phyloP scores from a whole-genome alignment of 2,329 filamentous ascomycete species.

The Pyrenophora graminea region DNA sequence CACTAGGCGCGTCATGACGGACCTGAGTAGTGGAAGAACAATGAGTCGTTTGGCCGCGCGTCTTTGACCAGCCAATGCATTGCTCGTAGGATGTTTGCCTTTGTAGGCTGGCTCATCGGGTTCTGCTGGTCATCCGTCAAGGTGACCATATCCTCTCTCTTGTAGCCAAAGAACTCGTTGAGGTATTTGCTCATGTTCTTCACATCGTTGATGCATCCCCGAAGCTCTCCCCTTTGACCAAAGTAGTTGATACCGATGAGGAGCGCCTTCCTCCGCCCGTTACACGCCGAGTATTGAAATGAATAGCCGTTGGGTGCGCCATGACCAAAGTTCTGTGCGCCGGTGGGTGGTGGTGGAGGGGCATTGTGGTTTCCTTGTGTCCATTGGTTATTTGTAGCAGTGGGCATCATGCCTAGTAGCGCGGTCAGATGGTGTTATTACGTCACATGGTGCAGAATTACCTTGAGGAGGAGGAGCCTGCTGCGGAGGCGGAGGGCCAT shows the following conservation, averaged over 20 bases:
- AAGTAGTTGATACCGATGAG: slow-evolving; percentile 98
- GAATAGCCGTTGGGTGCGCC: slow-evolving; percentile 80
- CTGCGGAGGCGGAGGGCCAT: slow-evolving; percentile 28
- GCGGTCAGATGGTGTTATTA: slow-evolving; percentile 33
- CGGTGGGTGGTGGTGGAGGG: slow-evolving; percentile 68
- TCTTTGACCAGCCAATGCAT: slow-evolving; percentile 99
- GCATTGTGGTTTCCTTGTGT: slow-evolving; percentile 60
- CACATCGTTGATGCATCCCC: slow-evolving; percentile 96
- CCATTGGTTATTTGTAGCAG: slow-evolving; percentile 44
- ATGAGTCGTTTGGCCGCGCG: slow-evolving; percentile 85
- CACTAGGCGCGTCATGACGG: slow-evolving; percentile 34
- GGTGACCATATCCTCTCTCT: slow-evolving; percentile 94
- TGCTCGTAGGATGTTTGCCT: slow-evolving; percentile 89
- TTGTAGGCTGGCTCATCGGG: slow-evolving; percentile 94
- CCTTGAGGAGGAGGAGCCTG: slow-evolving; percentile 24
- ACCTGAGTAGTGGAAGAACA: slow-evolving; percentile 98
- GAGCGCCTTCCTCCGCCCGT: slow-evolving; percentile 83
- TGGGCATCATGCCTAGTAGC: slow-evolving; percentile 58
- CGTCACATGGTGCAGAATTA: slow-evolving; percentile 10
- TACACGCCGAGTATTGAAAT: slow-evolving; percentile 92
- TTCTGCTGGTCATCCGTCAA: slow-evolving; percentile 97
- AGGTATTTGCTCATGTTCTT: slow-evolving; percentile 95
- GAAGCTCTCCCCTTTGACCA: slow-evolving; percentile 83
- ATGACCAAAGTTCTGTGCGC: slow-evolving; percentile 59
- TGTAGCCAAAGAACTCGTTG: slow-evolving; percentile 87